Evolutionary conservation across 352 stramenopile species (phyloP), one percentile per base, ranked within the genome.

Genomic region (Phytophthora megakarya): DNA sequence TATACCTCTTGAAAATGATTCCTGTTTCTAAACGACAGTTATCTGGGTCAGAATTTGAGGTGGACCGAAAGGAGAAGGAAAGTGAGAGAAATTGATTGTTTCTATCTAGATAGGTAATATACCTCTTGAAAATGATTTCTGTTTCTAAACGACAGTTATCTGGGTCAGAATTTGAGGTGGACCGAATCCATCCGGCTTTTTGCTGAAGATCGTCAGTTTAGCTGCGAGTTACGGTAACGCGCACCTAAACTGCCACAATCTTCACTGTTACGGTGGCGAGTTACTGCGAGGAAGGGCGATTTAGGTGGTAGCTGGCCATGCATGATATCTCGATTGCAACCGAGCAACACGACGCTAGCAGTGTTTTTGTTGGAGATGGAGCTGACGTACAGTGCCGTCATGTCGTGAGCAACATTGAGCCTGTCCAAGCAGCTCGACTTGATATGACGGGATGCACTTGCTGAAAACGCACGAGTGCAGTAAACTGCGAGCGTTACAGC

Each of bases 121-220:
- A n/a, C n/a, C n/a, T n/a, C n/a, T n/a, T n/a, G n/a, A n/a, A n/a
- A n/a, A n/a, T n/a, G n/a, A n/a, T n/a, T n/a, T n/a, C n/a, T n/a
- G n/a, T n/a, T n/a, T n/a, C n/a, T n/a, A n/a, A n/a, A n/a, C n/a
- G n/a, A n/a, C n/a, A n/a, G n/a, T n/a, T n/a, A n/a, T n/a, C n/a
- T n/a, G n/a, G n/a, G 57, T 59, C 38, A 39, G 26, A 44, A 5
- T 16, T 21, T 6, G 19, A 61, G 39, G 50, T 58, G 61, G 53
- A 69, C 61, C 61, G 39, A 49, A 60, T 51, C 44, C 55, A 45
- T 67, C 63, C 57, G 63, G 57, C 63, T 72, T 46, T 32, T 37
- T 60, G 18, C n/a, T n/a, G n/a, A n/a, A n/a, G n/a, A n/a, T n/a
- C n/a, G n/a, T n/a, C n/a, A n/a, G n/a, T n/a, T n/a, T n/a, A n/a